These are phyloP conservation scores for Termitomyces sp. DNA, from an alignment of 768 basidiomycete species.

Conservation along the genomic window DNA sequence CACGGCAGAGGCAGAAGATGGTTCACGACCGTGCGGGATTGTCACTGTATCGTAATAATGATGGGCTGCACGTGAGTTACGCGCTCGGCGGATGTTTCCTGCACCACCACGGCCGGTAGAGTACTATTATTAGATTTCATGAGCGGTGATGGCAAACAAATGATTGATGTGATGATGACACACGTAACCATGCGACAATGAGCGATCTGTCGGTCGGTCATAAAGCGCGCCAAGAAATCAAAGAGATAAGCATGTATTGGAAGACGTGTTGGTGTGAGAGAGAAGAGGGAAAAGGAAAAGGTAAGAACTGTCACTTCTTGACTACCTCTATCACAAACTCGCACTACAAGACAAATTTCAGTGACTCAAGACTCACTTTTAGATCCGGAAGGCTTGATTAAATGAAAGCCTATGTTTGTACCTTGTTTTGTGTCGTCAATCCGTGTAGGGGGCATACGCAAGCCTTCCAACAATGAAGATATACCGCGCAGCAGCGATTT, in stretches of 20 bases:
- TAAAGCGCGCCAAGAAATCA: not conserved
- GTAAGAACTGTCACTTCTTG: not conserved
- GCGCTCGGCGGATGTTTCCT: conserved; percentile 57
- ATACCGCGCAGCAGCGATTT: not conserved
- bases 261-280: not conserved
- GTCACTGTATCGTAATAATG: conserved; percentile 45
- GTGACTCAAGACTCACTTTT: conserved; percentile 1
- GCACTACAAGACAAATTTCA: not conserved
- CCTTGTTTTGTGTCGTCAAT: not conserved
- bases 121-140: conserved; percentile 21
- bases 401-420: not conserved
- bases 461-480: conserved; percentile 1
- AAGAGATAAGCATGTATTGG: not conserved
- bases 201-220: conserved; percentile 29
- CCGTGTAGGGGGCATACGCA: not conserved
- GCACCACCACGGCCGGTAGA: conserved; percentile 63
- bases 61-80: conserved; percentile 34
- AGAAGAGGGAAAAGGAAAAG: not conserved
- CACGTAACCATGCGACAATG: conserved; percentile 55
- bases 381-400: not conserved
- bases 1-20: conserved; percentile 31
- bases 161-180: conserved; percentile 17
- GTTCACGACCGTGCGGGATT: conserved; percentile 54
- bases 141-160: not conserved
- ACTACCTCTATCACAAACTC: not conserved